Conservation (phyloP, 768 basidiomycete species). For the Boletus tylopilopsis region DNA sequence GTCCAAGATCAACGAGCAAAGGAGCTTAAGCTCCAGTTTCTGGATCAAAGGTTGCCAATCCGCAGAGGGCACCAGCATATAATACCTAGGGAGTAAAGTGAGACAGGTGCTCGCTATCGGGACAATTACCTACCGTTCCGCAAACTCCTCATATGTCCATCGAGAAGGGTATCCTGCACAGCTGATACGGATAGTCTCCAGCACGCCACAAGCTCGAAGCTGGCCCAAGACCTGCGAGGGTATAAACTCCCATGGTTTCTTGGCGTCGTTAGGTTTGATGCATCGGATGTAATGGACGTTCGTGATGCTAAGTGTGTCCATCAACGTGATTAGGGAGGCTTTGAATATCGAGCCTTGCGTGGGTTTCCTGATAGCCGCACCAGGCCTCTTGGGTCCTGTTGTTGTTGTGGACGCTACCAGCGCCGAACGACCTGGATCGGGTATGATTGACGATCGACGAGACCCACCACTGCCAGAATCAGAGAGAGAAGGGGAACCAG, state of each 20-base stretch:
- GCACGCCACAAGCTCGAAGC: slow-evolving; percentile 94
- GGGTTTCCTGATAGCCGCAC: slow-evolving; percentile 78
- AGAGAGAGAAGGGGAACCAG: slow-evolving; percentile 72
- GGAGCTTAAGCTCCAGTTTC: slow-evolving; percentile 68
- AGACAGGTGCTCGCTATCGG: slow-evolving; percentile 13
- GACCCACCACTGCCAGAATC: slow-evolving; percentile 76
- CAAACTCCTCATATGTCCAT: slow-evolving; percentile 99
- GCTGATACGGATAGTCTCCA: slow-evolving; percentile 97
- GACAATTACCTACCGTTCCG: slow-evolving; percentile 69
- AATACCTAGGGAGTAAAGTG: slow-evolving; percentile 60
- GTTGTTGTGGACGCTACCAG: slow-evolving; percentile 51
- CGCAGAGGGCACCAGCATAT: slow-evolving; percentile 88
- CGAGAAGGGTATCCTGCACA: slow-evolving; percentile 98
- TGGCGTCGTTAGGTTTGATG: slow-evolving; percentile 98
- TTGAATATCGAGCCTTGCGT: slow-evolving; percentile 99
- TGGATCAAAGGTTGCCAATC: slow-evolving; percentile 88
- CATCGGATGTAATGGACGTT: slow-evolving; percentile 99
- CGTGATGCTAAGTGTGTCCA: slow-evolving; percentile 96
- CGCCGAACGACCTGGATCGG: slow-evolving; percentile 78
- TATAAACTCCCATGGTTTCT: slow-evolving; percentile 94
- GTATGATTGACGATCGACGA: slow-evolving; percentile 79
- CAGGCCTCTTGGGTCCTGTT: slow-evolving; percentile 53
- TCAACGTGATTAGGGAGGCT: slow-evolving; percentile 84
- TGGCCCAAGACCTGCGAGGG: slow-evolving; percentile 95
- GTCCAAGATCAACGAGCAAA: slow-evolving; percentile 83